phyloP scores from a whole-genome alignment of 305 asterid genomes.

The Solanum hybrid region DNA sequence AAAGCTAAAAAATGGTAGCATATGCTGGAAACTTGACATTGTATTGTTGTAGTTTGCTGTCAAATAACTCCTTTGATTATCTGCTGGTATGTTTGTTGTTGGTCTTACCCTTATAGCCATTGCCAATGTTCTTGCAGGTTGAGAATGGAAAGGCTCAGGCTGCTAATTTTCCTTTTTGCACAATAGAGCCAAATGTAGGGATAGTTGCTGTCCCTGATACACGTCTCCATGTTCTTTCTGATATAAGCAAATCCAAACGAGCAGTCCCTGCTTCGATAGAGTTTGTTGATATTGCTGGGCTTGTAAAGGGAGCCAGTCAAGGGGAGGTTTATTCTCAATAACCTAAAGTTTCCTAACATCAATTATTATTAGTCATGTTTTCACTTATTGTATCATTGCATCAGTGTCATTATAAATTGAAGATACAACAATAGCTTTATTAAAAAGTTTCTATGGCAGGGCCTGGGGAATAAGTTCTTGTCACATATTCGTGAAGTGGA shows the following conservation, averaged over 20 bases:
- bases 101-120: neutral
- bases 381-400: neutral
- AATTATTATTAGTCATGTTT: neutral
- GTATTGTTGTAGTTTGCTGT: neutral
- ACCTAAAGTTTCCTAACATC: conserved; percentile 2
- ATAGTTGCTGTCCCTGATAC: conserved; percentile 91
- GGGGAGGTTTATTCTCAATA: conserved; percentile 63
- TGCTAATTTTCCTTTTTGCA: conserved; percentile 91
- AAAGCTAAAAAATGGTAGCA: neutral
- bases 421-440: neutral
- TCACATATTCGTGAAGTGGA: conserved; percentile 96
- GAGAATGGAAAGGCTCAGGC: conserved; percentile 98
- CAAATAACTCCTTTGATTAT: neutral
- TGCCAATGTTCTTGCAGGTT: conserved; percentile 42
- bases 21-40: neutral
- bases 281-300: conserved; percentile 97
- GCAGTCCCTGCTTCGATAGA: conserved; percentile 90
- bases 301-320: conserved; percentile 97
- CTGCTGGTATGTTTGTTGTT: neutral
- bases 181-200: conserved; percentile 94
- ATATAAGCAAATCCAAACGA: conserved; percentile 73
- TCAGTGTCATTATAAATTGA: conserved; percentile 2
- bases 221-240: conserved; percentile 75
- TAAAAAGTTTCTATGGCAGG: conserved; percentile 38
- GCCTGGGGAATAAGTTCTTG: conserved; percentile 86